Conservation (phyloP, 257 asterid species). For the Oldenlandia corymbosa region DNA sequence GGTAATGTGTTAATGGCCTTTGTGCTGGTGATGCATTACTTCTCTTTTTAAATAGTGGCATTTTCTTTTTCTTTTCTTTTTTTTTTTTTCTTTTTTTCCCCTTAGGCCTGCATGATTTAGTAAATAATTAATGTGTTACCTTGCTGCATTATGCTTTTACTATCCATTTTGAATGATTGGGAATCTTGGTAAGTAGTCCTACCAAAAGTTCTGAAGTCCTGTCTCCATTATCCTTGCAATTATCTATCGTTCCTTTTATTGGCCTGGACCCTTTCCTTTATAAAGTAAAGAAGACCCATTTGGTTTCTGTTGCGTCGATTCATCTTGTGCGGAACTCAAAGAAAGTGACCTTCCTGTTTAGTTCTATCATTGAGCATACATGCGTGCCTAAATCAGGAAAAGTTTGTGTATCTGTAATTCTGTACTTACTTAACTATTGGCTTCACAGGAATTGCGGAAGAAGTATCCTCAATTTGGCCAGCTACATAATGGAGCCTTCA, state of each 20-base stretch:
- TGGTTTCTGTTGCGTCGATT: background rate
- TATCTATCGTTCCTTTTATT: background rate
- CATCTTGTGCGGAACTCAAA: background rate
- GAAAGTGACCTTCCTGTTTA: background rate
- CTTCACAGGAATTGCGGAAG: conserved; percentile 70
- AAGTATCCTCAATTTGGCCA: conserved; percentile 99
- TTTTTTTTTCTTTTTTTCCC: background rate
- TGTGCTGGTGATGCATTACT: background rate
- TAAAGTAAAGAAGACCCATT: background rate
- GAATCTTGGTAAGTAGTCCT: background rate
- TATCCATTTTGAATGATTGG: background rate
- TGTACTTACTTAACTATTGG: conserved; percentile 1
- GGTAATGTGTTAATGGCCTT: conserved; percentile 36
- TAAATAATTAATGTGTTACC: no score
- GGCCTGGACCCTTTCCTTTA: background rate
- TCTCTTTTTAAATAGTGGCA: no score
- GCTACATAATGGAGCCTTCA: conserved; percentile 85
- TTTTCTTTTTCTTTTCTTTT: no score
- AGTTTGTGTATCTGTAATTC: background rate
- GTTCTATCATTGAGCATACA: background rate
- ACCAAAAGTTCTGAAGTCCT: background rate
- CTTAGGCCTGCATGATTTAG: background rate
- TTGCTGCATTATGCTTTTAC: no score
- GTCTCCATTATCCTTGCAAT: background rate
- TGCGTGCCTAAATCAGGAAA: background rate